These are phyloP conservation scores for Aspergillus tamarii DNA, from an alignment of 2,329 filamentous ascomycete species.

Conservation along the genomic window DNA sequence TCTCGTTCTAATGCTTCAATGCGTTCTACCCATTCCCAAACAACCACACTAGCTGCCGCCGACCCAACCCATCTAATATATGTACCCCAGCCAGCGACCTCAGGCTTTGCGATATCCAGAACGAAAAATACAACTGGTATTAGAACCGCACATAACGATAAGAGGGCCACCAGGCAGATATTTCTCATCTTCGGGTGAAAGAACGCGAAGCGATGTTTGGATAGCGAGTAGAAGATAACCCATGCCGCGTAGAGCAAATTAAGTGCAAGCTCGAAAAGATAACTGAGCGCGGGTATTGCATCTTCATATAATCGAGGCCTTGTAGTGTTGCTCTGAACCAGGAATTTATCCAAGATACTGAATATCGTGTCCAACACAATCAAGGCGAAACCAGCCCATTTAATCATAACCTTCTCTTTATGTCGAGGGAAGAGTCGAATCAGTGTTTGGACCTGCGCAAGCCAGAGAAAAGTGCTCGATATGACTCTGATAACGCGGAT, in stretches of 20 bases:
- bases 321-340: conserved; percentile 50
- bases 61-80: conserved; percentile 97
- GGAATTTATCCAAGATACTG: conserved; percentile 86
- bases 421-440: conserved; percentile 95
- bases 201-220: conserved; percentile 87
- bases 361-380: conserved; percentile 91
- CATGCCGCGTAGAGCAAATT: conserved; percentile 88
- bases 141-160: conserved; percentile 80
- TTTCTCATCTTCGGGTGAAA: conserved; percentile 91
- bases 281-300: conserved; percentile 86
- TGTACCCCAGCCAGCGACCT: conserved; percentile 89
- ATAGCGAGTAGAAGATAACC: conserved; percentile 92
- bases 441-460: conserved; percentile 94
- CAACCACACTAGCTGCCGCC: conserved; percentile 90
- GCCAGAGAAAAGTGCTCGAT: conserved; percentile 94
- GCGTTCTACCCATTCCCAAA: conserved; percentile 97
- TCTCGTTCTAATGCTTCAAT: conserved; percentile 91
- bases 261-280: conserved; percentile 85
- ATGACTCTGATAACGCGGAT: conserved; percentile 90
- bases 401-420: conserved; percentile 97
- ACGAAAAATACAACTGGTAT: conserved; percentile 94
- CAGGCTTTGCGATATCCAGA: conserved; percentile 81
- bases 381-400: conserved; percentile 94
- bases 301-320: conserved; percentile 79
- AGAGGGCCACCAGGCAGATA: conserved; percentile 75